Percentiles rank a stretch among this genome's conserved stretches.
phyloP scores from a whole-genome alignment of 306 rosid genomes.

The Castanea crenata region DNA sequence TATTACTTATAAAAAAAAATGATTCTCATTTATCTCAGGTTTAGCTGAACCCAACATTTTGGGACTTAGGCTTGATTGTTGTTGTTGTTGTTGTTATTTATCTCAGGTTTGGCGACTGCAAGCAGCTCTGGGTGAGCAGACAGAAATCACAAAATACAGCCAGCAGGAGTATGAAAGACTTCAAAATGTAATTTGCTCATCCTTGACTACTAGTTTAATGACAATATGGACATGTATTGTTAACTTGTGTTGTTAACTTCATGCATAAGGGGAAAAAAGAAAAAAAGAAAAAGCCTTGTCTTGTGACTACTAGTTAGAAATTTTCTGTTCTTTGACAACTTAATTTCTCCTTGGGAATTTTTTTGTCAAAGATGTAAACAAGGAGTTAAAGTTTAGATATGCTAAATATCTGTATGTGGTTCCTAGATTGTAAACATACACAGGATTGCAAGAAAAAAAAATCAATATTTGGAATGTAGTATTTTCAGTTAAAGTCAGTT shows the following conservation, averaged over 20 bases:
- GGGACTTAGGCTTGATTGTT: no score
- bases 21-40: slow-evolving; percentile 49
- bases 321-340: neutral
- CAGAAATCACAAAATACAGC: slow-evolving; percentile 89
- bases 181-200: slow-evolving; percentile 65
- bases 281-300: neutral
- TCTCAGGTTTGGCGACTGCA: slow-evolving; percentile 95
- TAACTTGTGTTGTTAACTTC: slow-evolving; percentile 13
- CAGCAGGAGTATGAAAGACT: slow-evolving; percentile 92
- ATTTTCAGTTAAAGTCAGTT: neutral
- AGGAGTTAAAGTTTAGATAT: neutral
- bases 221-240: slow-evolving; percentile 10
- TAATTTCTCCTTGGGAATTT: neutral
- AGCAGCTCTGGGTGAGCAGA: slow-evolving; percentile 96
- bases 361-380: neutral
- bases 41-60: slow-evolving; percentile 28
- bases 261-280: neutral
- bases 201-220: slow-evolving; percentile 3
- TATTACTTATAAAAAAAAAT: neutral
- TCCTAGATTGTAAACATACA: neutral
- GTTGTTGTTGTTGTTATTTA: neutral
- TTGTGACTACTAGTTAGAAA: neutral
- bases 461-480: neutral
- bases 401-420: neutral
- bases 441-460: neutral